Evolutionary conservation across 169 alveolate species (phyloP), one percentile per base, ranked within the genome.

Genomic region (Besnoitia besnoiti): DNA sequence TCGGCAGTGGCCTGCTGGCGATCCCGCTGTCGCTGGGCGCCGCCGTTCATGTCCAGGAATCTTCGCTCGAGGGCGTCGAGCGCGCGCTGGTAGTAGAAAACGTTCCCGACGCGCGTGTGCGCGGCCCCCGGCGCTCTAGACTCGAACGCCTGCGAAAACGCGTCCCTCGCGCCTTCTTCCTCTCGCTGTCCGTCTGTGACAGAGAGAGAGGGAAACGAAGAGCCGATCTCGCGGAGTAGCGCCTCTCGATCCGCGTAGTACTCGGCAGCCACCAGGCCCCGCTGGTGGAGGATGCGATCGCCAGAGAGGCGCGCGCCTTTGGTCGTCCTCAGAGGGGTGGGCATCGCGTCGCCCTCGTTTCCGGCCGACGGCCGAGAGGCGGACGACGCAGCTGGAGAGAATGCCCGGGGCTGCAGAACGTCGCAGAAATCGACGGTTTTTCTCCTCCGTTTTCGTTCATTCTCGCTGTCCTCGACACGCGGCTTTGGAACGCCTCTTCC

Each of bases 181-280:
- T 42, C n/a, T 7, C 47, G 4, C 39, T 1, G 24, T 67, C 47
- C 80, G 14, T 24, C n/a, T 16, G 46, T 14, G 40, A 37, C 12
- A 10, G 80, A 67, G 44, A 3, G 44, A 3, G 24, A 14, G 33
- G 80, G 42, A 16, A 67, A 30, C 42, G 55, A 77, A 4, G 87
- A 2, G 35, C 5, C 87, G 24, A 77, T 16, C 0, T 37, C 59
- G 55, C 50, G 77, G 8, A 59, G 46, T 7, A 85, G 39, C 27
- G 33, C 91, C 37, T 85, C 91, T 19, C 91, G 42, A 39, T 85
- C 91, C 7, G 91, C 91, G 35, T 33, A 44, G 33, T 33, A 85
- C 55, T 85, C 91, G 12, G 91, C 91, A 4, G 77, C 91, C 0
- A 85, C 82, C 16, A 85, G 80, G 33, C 91, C 91, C 59, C 73